These are phyloP conservation scores for Colletotrichum gloeosporioides DNA, from an alignment of 2,329 filamentous ascomycete genomes.

Conservation along the genomic window DNA sequence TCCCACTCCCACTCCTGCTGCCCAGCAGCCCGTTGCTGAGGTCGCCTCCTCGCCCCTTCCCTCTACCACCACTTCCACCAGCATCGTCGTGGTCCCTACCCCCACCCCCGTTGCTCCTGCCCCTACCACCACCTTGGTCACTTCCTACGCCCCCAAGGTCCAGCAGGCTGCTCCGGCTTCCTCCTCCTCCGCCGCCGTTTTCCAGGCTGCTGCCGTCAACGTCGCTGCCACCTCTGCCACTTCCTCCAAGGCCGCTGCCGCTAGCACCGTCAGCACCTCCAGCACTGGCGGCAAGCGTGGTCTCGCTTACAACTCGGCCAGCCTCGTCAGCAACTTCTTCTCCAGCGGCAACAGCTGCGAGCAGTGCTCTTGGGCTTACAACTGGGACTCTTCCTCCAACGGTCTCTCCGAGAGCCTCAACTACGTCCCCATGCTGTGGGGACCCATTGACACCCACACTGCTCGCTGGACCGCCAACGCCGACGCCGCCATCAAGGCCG, in stretches of 20 bases:
- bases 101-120: conserved; percentile 1
- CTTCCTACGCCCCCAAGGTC: conserved; percentile 9
- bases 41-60: not conserved
- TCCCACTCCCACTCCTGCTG: not conserved
- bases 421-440: conserved; percentile 75
- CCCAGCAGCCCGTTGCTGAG: not conserved
- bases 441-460: conserved; percentile 47
- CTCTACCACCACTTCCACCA: conserved; percentile 13
- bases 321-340: conserved; percentile 57
- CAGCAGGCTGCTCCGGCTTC: conserved; percentile 20
- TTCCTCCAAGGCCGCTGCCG: conserved; percentile 13
- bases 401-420: conserved; percentile 49
- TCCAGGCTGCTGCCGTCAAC: conserved; percentile 2
- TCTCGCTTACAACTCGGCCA: conserved; percentile 69
- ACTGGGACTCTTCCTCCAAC: conserved; percentile 63
- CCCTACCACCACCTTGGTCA: conserved; percentile 25
- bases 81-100: conserved; percentile 8
- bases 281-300: conserved; percentile 62
- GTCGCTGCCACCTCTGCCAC: conserved; percentile 18
- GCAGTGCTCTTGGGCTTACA: conserved; percentile 68
- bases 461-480: conserved; percentile 56
- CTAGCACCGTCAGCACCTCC: conserved; percentile 20
- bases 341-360: conserved; percentile 33
- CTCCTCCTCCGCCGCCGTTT: conserved; percentile 23
- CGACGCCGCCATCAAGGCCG: conserved; percentile 54